phyloP scores from a whole-genome alignment of 1,284 basidiomycete species.

The Anthracocystis walkeri region DNA sequence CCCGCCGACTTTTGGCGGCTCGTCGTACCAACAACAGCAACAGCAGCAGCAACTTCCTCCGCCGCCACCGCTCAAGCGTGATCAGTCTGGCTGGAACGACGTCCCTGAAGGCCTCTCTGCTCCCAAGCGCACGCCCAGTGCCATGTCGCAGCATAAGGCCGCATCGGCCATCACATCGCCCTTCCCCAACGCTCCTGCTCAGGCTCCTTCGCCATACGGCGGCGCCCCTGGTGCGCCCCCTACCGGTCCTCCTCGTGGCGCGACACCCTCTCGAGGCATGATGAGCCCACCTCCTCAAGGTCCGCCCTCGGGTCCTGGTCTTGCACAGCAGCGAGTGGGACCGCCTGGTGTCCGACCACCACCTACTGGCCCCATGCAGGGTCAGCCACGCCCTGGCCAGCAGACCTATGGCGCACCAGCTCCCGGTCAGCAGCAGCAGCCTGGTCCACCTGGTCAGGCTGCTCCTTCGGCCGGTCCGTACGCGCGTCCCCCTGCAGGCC shows the following conservation, averaged over 20 bases:
- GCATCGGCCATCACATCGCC: slow-evolving; percentile 79
- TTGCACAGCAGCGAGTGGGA: slow-evolving; percentile 40
- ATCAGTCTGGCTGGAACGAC: slow-evolving; percentile 92
- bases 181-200: slow-evolving; percentile 78
- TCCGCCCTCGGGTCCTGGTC: slow-evolving; percentile 38
- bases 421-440: slow-evolving; percentile 31
- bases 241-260: slow-evolving; percentile 62
- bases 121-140: slow-evolving; percentile 66
- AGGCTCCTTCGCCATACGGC: slow-evolving; percentile 44
- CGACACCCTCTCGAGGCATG: slow-evolving; percentile 70
- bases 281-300: slow-evolving; percentile 53
- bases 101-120: slow-evolving; percentile 73
- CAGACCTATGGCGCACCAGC: slow-evolving; percentile 26
- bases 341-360: slow-evolving; percentile 44
- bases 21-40: slow-evolving; percentile 42
- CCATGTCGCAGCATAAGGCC: slow-evolving; percentile 53
- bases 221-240: slow-evolving; percentile 58
- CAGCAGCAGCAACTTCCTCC: slow-evolving; percentile 65
- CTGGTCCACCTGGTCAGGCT: slow-evolving; percentile 41
- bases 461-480: slow-evolving; percentile 43
- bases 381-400: slow-evolving; percentile 36
- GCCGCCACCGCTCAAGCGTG: slow-evolving; percentile 73
- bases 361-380: slow-evolving; percentile 26
- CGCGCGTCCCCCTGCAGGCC: slow-evolving; percentile 40
- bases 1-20: slow-evolving; percentile 69